Evolutionary conservation across 1,284 basidiomycete species (phyloP).

Genomic region (Dichomitus squalens): DNA sequence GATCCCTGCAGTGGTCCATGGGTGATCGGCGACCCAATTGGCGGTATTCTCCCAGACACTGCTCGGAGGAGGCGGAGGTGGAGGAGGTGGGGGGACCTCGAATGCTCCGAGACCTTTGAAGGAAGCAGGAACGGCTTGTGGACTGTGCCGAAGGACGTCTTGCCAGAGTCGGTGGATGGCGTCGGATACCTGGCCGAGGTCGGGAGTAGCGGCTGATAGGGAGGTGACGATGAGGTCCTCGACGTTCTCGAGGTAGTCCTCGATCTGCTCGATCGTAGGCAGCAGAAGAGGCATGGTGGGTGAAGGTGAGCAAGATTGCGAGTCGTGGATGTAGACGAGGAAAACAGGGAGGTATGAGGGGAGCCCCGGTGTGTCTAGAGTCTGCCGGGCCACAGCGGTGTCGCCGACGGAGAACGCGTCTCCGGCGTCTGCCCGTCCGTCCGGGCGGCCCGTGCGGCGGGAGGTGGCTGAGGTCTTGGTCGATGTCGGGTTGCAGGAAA

Average conservation of each 20-base stretch:
- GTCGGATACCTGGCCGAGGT: slow-evolving; percentile 64
- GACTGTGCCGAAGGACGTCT: slow-evolving; percentile 79
- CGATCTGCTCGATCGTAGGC: slow-evolving; percentile 64
- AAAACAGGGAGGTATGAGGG: not conserved
- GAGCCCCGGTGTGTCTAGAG: not conserved
- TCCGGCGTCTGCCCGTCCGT: slow-evolving; percentile 2
- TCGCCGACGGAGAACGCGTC: slow-evolving; percentile 15
- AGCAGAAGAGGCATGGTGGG: slow-evolving; percentile 26
- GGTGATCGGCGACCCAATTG: slow-evolving; percentile 58
- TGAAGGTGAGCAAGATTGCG: not conserved
- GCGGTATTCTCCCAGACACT: slow-evolving; percentile 48
- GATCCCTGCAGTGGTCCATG: slow-evolving; percentile 57
- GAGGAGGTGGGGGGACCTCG: slow-evolving; percentile 64
- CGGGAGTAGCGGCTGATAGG: slow-evolving; percentile 56
- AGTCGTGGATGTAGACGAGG: slow-evolving; percentile 2
- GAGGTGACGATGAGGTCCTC: slow-evolving; percentile 67
- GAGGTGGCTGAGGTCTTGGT: slow-evolving; percentile 9
- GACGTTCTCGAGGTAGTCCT: slow-evolving; percentile 67
- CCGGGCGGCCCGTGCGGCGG: slow-evolving; percentile 1
- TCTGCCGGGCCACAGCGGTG: not conserved
- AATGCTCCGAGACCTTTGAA: slow-evolving; percentile 70
- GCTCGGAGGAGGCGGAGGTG: slow-evolving; percentile 51
- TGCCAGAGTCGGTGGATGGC: slow-evolving; percentile 71
- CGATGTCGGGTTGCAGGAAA: too few relatives aligned
- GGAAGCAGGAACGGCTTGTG: slow-evolving; percentile 53